These are phyloP conservation scores for Naganishia vaughanmartiniae DNA, from an alignment of 768 basidiomycete species.

Conservation along the genomic window DNA sequence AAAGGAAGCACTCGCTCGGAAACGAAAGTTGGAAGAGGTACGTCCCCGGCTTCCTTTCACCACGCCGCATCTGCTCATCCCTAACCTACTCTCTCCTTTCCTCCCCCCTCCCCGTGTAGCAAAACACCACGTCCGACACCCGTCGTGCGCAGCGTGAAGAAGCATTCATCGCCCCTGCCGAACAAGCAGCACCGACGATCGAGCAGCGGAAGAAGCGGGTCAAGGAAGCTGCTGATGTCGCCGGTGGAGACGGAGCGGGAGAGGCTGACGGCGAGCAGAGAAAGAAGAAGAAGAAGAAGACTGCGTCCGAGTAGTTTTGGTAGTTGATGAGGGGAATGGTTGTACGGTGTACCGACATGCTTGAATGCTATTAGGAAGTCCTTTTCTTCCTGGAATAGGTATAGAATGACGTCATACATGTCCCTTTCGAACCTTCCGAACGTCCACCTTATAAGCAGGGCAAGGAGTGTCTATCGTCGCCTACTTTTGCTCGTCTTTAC, in stretches of 20 bases:
- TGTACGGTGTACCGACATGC: not conserved
- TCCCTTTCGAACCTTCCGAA: not conserved
- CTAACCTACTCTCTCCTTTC: conserved; percentile 19
- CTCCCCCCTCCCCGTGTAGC: conserved; percentile 55
- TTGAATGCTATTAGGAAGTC: not conserved
- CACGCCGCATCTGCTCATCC: not conserved
- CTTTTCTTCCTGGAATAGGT: not conserved
- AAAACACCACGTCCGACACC: conserved; percentile 70
- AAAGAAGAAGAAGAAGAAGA: conserved; percentile 26
- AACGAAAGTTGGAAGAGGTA: conserved; percentile 74
- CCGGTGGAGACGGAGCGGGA: too few relatives aligned
- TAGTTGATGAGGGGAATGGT: not conserved
- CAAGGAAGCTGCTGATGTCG: conserved; percentile 6
- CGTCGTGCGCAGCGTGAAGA: conserved; percentile 77
- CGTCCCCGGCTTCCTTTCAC: conserved; percentile 18
- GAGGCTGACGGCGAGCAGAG: conserved; percentile 53
- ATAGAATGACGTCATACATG: not conserved
- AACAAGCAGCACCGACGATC: conserved; percentile 68
- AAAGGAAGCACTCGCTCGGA: conserved; percentile 72
- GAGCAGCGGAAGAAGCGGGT: conserved; percentile 65
- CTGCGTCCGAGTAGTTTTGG: too few relatives aligned
- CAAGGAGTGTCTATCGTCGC: too few relatives aligned
- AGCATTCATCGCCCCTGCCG: conserved; percentile 82
- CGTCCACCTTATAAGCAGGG: not conserved
- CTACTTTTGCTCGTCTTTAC: not conserved